Percentiles rank a stretch among this genome's conserved stretches.
phyloP scores from a whole-genome alignment of 2,329 filamentous ascomycete species.

The Chrysoporthe cubensis region DNA sequence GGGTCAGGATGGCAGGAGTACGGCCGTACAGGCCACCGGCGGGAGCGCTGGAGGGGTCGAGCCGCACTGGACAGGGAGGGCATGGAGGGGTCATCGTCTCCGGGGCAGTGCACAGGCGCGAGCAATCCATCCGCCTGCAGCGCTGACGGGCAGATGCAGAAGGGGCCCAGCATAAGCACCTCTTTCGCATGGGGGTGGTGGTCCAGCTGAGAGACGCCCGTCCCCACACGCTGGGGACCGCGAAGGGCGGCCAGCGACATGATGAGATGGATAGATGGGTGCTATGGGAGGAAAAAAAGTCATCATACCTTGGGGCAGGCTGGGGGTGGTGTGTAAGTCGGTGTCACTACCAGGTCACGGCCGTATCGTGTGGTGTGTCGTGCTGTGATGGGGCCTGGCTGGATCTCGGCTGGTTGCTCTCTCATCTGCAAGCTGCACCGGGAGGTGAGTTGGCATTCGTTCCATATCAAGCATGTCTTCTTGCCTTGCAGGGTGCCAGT shows the following conservation, averaged over 20 bases:
- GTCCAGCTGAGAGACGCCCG: neutral
- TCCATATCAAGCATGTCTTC: slow-evolving; percentile 1
- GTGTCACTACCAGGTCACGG: neutral
- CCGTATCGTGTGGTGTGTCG: neutral
- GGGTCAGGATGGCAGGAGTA: too few species aligned
- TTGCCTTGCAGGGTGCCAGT: slow-evolving; percentile 10
- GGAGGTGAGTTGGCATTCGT: neutral
- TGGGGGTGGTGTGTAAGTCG: neutral
- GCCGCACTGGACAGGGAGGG: neutral
- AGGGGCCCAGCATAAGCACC: neutral
- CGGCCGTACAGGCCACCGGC: too few species aligned
- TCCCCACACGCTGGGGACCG: neutral
- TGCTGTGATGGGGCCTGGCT: neutral
- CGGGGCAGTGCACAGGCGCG: slow-evolving; percentile 1
- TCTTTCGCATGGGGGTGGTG: neutral
- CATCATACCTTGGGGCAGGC: neutral
- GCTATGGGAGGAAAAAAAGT: neutral
- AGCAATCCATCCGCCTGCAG: slow-evolving; percentile 1
- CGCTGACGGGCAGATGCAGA: slow-evolving; percentile 7
- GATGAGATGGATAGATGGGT: neutral
- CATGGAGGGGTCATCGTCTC: neutral
- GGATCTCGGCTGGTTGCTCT: too few species aligned
- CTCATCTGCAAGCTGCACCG: too few species aligned
- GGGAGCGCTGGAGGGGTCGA: neutral
- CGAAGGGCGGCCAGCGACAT: neutral